Percentiles rank a stretch among this genome's conserved stretches.
Conservation (phyloP, 2,329 filamentous ascomycete species). For the Coniochaeta prunicola region DNA sequence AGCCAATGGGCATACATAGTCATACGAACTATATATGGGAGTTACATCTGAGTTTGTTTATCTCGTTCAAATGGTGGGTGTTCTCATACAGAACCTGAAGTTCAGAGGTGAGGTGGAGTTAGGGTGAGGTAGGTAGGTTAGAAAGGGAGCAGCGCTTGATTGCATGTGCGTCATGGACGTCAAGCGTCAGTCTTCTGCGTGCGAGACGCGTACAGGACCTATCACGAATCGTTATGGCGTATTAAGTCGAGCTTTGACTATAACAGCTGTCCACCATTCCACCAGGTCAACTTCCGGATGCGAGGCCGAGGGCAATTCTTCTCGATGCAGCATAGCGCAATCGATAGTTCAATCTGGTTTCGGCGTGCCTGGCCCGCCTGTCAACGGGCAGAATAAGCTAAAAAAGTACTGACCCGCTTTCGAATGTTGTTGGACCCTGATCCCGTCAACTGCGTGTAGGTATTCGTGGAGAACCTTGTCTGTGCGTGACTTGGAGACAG, state of each 20-base stretch:
- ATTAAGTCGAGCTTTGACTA: no score
- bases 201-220: neutral
- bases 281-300: neutral
- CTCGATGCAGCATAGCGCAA: neutral
- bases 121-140: neutral
- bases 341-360: neutral
- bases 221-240: no score
- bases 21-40: neutral
- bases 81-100: neutral
- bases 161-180: neutral
- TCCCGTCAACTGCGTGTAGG: neutral
- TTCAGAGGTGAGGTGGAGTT: neutral
- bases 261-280: neutral
- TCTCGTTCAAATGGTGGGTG: neutral
- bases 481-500: neutral
- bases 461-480: neutral
- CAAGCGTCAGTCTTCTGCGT: neutral
- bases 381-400: neutral
- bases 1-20: neutral
- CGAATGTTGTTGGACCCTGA: neutral
- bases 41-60: neutral
- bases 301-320: neutral
- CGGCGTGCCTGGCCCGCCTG: neutral
- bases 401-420: neutral
- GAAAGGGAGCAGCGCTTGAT: neutral